Evolutionary conservation across 148 eudicot genomes (phyloP).

Genomic region (Vaccinium myrtillus): DNA sequence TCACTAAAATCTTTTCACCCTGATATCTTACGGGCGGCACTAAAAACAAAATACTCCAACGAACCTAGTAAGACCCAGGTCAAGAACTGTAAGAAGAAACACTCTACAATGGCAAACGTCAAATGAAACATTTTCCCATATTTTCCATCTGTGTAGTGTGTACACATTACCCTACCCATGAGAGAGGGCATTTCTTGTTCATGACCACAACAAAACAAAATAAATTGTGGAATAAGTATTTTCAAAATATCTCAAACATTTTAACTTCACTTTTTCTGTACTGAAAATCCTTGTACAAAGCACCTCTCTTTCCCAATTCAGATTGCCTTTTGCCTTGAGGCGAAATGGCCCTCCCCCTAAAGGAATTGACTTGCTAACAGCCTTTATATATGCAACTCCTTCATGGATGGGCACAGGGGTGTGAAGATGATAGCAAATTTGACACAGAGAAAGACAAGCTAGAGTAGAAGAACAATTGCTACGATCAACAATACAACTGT

Average conservation of each 20-base stretch:
- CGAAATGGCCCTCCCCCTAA: too few relatives aligned
- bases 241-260: not conserved
- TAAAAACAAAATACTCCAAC: not conserved
- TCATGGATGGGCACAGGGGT: not conserved
- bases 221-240: not conserved
- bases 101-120: not conserved
- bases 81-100: not conserved
- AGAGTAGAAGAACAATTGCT: constrained; percentile 36
- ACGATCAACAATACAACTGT: constrained; percentile 57
- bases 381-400: not conserved
- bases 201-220: not conserved
- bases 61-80: not conserved
- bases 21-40: not conserved
- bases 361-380: too few relatives aligned
- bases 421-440: not conserved
- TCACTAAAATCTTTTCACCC: not conserved
- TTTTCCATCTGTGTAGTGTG: not conserved
- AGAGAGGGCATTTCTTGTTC: not conserved
- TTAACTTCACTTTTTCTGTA: not conserved
- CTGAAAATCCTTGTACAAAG: constrained; percentile 1
- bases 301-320: not conserved
- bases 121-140: not conserved
- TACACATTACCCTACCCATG: not conserved
- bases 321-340: not conserved
- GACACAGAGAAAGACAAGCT: not conserved